phyloP scores from a whole-genome alignment of 495 filamentous ascomycete genomes.

The Penicillium atrosanguineum region DNA sequence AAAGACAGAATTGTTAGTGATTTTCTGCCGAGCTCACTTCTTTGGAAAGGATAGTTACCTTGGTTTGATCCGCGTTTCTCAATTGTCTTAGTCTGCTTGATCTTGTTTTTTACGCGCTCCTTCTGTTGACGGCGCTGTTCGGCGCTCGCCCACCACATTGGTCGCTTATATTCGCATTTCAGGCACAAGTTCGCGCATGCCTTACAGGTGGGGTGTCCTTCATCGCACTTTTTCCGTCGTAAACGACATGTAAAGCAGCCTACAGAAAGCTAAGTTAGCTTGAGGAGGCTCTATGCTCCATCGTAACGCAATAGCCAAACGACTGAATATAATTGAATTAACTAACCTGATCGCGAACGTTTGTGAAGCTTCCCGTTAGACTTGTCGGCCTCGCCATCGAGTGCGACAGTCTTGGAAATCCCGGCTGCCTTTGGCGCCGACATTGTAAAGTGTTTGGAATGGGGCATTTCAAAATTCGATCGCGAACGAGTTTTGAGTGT shows the following conservation, averaged over 20 bases:
- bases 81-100: constrained; percentile 90
- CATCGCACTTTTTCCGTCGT: constrained; percentile 96
- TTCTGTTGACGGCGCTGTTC: constrained; percentile 83
- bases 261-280: constrained; percentile 26
- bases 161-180: constrained; percentile 91
- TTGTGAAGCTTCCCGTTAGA: constrained; percentile 78
- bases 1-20: too few species aligned
- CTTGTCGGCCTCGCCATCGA: not conserved
- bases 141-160: constrained; percentile 94
- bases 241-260: constrained; percentile 97
- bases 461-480: too few species aligned
- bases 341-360: constrained; percentile 82
- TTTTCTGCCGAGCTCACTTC: too few species aligned
- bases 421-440: too few species aligned
- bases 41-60: constrained; percentile 15
- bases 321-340: too few species aligned
- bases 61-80: constrained; percentile 66
- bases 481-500: too few species aligned
- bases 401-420: too few species aligned
- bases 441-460: too few species aligned
- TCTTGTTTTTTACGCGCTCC: constrained; percentile 93
- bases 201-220: constrained; percentile 78
- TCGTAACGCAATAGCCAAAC: too few species aligned
- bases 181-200: constrained; percentile 88
- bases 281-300: too few species aligned